Evolutionary conservation across 371 early-diverging fungal species (phyloP), one percentile per base, ranked within the genome.

Genomic region (Funneliformis caledonium): DNA sequence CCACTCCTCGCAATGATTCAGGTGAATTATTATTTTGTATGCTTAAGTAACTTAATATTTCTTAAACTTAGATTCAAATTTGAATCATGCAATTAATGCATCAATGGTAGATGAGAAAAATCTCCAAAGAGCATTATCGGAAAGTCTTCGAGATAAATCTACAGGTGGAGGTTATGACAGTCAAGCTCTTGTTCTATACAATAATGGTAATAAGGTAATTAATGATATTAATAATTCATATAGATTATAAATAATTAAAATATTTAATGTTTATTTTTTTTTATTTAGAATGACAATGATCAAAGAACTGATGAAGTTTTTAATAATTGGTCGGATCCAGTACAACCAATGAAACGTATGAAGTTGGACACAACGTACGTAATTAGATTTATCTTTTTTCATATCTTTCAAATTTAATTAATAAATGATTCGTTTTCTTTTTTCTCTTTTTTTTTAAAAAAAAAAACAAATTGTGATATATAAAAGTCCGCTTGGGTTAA

Each of bases 401-500:
- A 26, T 65, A 10, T 0, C 9, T 33, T 33, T 31, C 1, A 12
- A 1, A 26, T 65, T 33, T 65, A 65, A 65, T 9, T 65, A 22
- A 64, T 64, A 4, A 8, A 26, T 22, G 26, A 22, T 26, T 64
- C 4, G 4, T 33, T 65, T 12, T 8, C 9, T 11, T 22, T 60
- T 12, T 12, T 14, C 68, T 33, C 47, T 45, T n/a, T 11, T 50
- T 11, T 50, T 12, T 50, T 52, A 14, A 52, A 16, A 52, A 52
- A 52, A 16, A 52, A 16, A 16, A 52, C 16, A 16, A 12, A 16
- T 14, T 50, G 19, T 16, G 5, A 42, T 42, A 8, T 45, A 22
- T 45, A n/a, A 37, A 16, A 80, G 80, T 33, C 80, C 80, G 14
- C 26, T 80, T 26, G 80, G 72, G 14, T 52, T 80, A 37, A 70